Evolutionary conservation across 495 filamentous ascomycete genomes (phyloP).

Genomic region (Penicillium fimorum): DNA sequence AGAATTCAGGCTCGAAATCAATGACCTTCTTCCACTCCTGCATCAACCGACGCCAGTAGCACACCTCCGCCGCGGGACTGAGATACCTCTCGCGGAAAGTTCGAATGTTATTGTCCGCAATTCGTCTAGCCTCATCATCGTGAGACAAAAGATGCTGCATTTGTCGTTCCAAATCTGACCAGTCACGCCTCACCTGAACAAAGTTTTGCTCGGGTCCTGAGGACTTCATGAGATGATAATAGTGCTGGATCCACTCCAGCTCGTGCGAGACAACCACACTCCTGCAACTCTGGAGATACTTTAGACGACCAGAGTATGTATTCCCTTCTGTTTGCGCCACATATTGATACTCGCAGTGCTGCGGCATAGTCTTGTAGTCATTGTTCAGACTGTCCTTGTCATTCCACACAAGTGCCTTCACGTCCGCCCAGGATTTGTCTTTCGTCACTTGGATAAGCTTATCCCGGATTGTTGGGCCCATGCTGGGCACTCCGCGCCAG

Average conservation of each 20-base stretch:
- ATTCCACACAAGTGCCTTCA: constrained; percentile 37
- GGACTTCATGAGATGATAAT: constrained; percentile 12
- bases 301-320: constrained; percentile 45
- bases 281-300: constrained; percentile 50
- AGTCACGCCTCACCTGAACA: constrained; percentile 47
- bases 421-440: constrained; percentile 43
- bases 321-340: constrained; percentile 46
- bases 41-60: constrained; percentile 46
- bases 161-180: constrained; percentile 40
- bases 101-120: constrained; percentile 43
- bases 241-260: constrained; percentile 20
- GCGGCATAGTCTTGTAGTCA: constrained; percentile 22
- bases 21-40: constrained; percentile 33
- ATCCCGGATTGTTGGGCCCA: constrained; percentile 26
- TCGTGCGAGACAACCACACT: constrained; percentile 40
- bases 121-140: constrained; percentile 37
- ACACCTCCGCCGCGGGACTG: constrained; percentile 48
- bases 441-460: constrained; percentile 34
- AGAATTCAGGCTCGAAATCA: constrained; percentile 23
- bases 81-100: constrained; percentile 48
- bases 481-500: constrained; percentile 31
- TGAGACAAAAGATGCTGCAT: constrained; percentile 39
- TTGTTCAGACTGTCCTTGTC: constrained; percentile 14
- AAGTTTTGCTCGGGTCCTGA: constrained; percentile 50
- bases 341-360: constrained; percentile 32